Percentiles rank a stretch among this genome's conserved stretches.
These are phyloP conservation scores for Lipomyces kockii DNA, from an alignment of 805 yeast genomes.

Conservation along the genomic window DNA sequence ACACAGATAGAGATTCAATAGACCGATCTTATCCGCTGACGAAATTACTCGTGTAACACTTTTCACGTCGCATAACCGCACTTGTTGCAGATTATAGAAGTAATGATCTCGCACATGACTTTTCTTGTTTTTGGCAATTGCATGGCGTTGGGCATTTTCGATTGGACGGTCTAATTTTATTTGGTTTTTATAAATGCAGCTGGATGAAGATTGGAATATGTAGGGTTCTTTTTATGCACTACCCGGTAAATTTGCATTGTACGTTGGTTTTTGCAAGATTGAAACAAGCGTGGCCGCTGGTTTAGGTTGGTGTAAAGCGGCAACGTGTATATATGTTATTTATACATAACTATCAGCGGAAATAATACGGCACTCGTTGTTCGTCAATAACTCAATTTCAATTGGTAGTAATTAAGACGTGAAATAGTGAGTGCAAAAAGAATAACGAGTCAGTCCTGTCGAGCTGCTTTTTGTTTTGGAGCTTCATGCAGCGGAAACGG, in stretches of 20 bases:
- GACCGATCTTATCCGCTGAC: background rate
- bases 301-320: no score
- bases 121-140: background rate
- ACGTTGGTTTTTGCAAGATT: background rate
- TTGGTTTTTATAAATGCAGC: background rate
- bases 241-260: background rate
- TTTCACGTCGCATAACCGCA: background rate
- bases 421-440: no score
- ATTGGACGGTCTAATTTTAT: background rate
- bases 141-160: background rate
- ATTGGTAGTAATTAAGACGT: no score
- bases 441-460: no score
- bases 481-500: no score
- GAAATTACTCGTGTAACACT: background rate
- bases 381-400: no score
- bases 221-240: background rate
- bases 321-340: no score
- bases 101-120: background rate
- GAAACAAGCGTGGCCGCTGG: no score
- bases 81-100: background rate
- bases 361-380: no score
- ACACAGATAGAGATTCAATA: background rate
- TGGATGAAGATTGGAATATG: background rate
- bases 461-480: no score
- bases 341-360: no score